Evolutionary conservation across 1,284 basidiomycete species (phyloP).

Genomic region (Chalciporus sp.): DNA sequence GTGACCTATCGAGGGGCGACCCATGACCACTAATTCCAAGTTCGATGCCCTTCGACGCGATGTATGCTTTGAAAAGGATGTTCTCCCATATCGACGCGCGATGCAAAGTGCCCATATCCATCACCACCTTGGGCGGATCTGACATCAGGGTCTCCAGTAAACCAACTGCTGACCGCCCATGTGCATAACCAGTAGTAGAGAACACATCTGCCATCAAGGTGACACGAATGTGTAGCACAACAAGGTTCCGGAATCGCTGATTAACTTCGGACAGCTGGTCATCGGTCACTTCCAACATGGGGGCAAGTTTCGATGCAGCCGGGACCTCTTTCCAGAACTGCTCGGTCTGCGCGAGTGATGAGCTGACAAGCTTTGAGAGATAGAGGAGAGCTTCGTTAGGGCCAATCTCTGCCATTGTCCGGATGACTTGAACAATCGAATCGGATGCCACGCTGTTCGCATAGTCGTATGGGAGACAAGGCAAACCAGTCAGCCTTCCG

Average conservation of each 20-base stretch:
- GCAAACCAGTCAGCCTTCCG: conserved; percentile 77
- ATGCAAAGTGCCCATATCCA: conserved; percentile 81
- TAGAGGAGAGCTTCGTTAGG: conserved; percentile 76
- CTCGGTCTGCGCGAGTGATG: conserved; percentile 70
- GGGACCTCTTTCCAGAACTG: conserved; percentile 67
- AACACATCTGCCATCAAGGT: conserved; percentile 90
- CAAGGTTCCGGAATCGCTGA: conserved; percentile 72
- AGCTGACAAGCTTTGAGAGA: conserved; percentile 72
- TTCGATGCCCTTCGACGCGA: conserved; percentile 55
- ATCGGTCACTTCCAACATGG: conserved; percentile 55
- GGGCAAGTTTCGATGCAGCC: conserved; percentile 60
- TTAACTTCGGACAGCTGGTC: conserved; percentile 60
- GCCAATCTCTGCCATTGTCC: conserved; percentile 86
- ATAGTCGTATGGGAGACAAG: conserved; percentile 91
- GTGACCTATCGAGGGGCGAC: conserved; percentile 48
- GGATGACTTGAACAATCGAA: conserved; percentile 85
- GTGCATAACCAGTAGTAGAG: conserved; percentile 83
- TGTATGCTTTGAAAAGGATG: conserved; percentile 69
- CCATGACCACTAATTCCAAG: conserved; percentile 40
- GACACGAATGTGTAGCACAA: conserved; percentile 77
- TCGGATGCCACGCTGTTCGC: conserved; percentile 81
- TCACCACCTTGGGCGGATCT: conserved; percentile 67
- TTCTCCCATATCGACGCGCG: conserved; percentile 88
- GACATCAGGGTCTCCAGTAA: conserved; percentile 79
- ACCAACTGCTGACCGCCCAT: conserved; percentile 75